These are phyloP conservation scores for Nissolia schottii DNA, from an alignment of 306 rosid genomes.

Conservation along the genomic window DNA sequence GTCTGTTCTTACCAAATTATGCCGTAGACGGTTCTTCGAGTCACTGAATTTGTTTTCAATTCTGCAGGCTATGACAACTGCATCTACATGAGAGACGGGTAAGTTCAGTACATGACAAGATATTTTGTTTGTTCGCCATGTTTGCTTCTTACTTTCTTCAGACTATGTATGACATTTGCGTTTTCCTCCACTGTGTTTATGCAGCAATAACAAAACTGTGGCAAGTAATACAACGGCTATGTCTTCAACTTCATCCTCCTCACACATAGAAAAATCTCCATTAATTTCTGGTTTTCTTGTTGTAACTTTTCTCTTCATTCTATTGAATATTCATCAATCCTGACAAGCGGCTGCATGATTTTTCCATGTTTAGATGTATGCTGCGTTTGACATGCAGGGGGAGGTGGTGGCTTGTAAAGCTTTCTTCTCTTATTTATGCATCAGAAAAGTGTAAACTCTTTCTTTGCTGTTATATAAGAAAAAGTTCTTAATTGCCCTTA, in stretches of 20 bases:
- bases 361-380: conserved; percentile 30
- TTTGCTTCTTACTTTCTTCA: not conserved
- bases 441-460: conserved; percentile 21
- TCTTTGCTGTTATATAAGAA: conserved; percentile 16
- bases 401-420: not conserved
- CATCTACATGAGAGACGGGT: conserved; percentile 76
- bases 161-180: conserved; percentile 8
- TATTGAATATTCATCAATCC: conserved; percentile 30
- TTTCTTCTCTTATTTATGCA: conserved; percentile 21
- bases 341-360: conserved; percentile 35
- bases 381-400: conserved; percentile 25
- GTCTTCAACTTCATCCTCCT: conserved; percentile 59
- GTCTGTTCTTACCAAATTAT: not conserved
- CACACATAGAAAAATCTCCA: conserved; percentile 26
- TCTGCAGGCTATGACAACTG: conserved; percentile 83
- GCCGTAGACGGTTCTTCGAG: not conserved
- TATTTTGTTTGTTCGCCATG: not conserved
- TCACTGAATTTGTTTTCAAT: conserved; percentile 12
- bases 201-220: conserved; percentile 67
- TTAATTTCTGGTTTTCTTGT: conserved; percentile 37
- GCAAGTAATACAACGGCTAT: conserved; percentile 66
- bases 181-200: conserved; percentile 22
- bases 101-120: conserved; percentile 27
- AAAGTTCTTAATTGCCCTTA: conserved; percentile 14
- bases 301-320: conserved; percentile 19